phyloP scores from a whole-genome alignment of 306 rosid species.

The Cercis canadensis region DNA sequence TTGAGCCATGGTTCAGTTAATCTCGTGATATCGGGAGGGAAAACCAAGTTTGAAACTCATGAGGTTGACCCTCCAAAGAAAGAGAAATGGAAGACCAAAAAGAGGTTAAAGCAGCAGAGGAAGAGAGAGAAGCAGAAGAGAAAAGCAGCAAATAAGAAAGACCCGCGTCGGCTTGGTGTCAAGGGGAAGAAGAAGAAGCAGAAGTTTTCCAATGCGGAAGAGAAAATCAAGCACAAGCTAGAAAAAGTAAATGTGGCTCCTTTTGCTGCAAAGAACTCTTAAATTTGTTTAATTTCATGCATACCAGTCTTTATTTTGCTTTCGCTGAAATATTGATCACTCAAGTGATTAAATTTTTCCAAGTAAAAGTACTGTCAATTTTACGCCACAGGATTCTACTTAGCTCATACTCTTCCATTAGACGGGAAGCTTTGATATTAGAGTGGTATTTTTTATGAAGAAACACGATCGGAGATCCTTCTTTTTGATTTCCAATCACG shows the following conservation, averaged over 20 bases:
- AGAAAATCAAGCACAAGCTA: conserved; percentile 80
- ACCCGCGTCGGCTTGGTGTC: conserved; percentile 76
- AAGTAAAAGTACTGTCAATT: too few species aligned
- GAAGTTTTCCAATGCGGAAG: conserved; percentile 69
- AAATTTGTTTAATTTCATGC: conserved; percentile 21
- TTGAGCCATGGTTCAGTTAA: conserved; percentile 76
- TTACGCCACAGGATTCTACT: neutral
- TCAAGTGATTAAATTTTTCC: conserved; percentile 4
- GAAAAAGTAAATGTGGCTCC: conserved; percentile 54
- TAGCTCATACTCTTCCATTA: conserved; percentile 3
- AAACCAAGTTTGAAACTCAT: conserved; percentile 75
- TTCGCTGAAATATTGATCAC: conserved; percentile 1
- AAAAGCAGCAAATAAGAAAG: conserved; percentile 78
- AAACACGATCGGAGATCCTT: conserved; percentile 6
- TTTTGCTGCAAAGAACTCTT: conserved; percentile 17
- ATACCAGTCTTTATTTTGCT: conserved; percentile 21
- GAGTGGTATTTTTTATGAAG: neutral
- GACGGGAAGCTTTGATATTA: neutral
- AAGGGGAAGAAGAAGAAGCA: conserved; percentile 77
- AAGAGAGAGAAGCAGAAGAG: conserved; percentile 80
- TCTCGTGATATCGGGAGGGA: conserved; percentile 78
- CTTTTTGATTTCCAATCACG: neutral
- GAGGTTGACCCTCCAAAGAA: conserved; percentile 78
- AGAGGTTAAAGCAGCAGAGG: conserved; percentile 79
- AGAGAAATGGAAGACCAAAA: conserved; percentile 80